Conservation (phyloP, 495 filamentous ascomycete genomes). For the Penicillium daleae region DNA sequence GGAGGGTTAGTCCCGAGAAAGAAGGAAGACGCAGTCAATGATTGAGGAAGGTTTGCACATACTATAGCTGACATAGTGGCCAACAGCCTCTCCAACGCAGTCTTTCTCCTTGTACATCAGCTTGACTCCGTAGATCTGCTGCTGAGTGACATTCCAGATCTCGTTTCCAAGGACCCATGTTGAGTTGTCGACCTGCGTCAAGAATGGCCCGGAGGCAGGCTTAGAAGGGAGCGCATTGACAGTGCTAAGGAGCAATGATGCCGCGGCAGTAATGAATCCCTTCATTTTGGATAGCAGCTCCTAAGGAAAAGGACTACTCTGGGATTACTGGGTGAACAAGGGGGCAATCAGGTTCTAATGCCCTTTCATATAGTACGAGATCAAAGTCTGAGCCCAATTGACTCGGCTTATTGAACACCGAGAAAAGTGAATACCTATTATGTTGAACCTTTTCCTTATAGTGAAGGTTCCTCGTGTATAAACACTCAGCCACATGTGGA, state of each 20-base stretch:
- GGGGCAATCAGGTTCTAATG: not conserved
- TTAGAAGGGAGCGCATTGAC: slow-evolving; percentile 1
- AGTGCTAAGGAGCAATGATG: not conserved
- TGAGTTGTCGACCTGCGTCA: slow-evolving; percentile 8
- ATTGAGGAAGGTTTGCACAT: not conserved
- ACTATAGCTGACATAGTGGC: slow-evolving; percentile 12
- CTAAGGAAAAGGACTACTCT: not conserved
- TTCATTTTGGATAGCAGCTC: not conserved
- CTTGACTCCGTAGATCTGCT: slow-evolving; percentile 10
- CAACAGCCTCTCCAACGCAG: slow-evolving; percentile 9
- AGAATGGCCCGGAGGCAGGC: slow-evolving; percentile 4
- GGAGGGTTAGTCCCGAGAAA: not conserved
- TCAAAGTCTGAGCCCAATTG: not conserved
- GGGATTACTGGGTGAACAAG: not conserved
- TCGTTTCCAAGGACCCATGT: slow-evolving; percentile 7
- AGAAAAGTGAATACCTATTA: not conserved
- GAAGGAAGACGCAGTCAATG: not conserved
- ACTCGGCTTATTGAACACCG: slow-evolving; percentile 5
- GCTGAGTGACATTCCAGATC: slow-evolving; percentile 10
- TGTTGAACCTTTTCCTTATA: not conserved
- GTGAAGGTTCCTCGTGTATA: not conserved
- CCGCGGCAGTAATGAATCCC: not conserved
- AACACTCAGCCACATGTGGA: not conserved
- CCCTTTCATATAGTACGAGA: slow-evolving; percentile 5
- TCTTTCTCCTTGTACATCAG: slow-evolving; percentile 10